Conservation (phyloP, 768 basidiomycete species). For the Lactifluus hygrophoroides region DNA sequence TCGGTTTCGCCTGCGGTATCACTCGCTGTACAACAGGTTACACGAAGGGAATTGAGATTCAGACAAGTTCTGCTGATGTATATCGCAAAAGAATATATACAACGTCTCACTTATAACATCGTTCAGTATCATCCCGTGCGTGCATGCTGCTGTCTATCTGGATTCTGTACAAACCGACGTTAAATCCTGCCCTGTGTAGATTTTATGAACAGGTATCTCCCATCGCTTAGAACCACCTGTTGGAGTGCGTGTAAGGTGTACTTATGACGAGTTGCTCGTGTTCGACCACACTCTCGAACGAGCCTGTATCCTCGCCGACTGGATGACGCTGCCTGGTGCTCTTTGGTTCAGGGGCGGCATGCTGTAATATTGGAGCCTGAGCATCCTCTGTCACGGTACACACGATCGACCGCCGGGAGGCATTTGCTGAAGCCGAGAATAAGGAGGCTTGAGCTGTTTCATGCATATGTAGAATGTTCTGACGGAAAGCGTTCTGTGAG, state of each 20-base stretch:
- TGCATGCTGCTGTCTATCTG: not conserved
- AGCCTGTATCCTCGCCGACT: slow-evolving; percentile 36
- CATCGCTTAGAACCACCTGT: slow-evolving; percentile 7
- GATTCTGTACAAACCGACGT: not conserved
- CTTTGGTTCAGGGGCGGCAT: slow-evolving; percentile 27
- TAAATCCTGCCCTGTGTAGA: not conserved
- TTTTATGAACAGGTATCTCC: not conserved
- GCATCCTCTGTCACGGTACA: slow-evolving; percentile 46
- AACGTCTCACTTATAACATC: not conserved
- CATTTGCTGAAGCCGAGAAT: slow-evolving; percentile 35
- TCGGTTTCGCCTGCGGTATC: too few relatives aligned
- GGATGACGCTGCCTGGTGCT: slow-evolving; percentile 50
- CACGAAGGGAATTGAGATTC: too few relatives aligned
- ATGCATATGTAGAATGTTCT: slow-evolving; percentile 72
- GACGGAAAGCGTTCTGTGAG: slow-evolving; percentile 63
- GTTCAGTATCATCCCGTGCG: not conserved
- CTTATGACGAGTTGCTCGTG: slow-evolving; percentile 38
- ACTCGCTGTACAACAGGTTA: too few relatives aligned
- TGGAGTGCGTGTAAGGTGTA: slow-evolving; percentile 15
- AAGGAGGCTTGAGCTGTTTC: slow-evolving; percentile 64
- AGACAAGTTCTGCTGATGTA: too few relatives aligned
- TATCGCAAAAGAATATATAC: not conserved
- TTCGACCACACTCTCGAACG: slow-evolving; percentile 35
- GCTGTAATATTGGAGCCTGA: slow-evolving; percentile 43
- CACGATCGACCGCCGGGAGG: slow-evolving; percentile 41